A percentile compares a stretch with the other conserved stretches of the same genome.
Conservation (phyloP, 2,329 filamentous ascomycete genomes). For the Pyrenochaeta sp. region DNA sequence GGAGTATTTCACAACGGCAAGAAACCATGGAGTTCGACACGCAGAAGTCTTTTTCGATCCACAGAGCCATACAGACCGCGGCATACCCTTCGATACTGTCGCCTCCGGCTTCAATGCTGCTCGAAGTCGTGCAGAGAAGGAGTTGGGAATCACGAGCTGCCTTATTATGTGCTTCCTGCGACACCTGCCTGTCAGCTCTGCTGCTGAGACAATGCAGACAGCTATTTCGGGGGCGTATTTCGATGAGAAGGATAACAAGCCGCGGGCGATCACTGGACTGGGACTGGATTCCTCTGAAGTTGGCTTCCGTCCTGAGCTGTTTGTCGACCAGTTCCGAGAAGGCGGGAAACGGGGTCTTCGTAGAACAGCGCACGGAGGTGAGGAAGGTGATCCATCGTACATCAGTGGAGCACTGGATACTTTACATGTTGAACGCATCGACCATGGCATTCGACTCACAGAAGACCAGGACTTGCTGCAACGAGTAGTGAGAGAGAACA, state of each 20-base stretch:
- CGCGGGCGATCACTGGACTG: constrained; percentile 67
- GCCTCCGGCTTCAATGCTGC: constrained; percentile 70
- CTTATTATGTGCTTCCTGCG: constrained; percentile 78
- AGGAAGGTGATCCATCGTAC: constrained; percentile 75
- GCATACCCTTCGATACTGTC: constrained; percentile 70
- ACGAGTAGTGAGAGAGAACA: constrained; percentile 64
- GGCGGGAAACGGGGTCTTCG: constrained; percentile 63
- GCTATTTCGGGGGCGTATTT: constrained; percentile 55
- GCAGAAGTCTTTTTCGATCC: constrained; percentile 85
- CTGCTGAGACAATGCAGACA: constrained; percentile 51
- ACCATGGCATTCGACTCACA: constrained; percentile 74
- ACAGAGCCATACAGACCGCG: constrained; percentile 73
- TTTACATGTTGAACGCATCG: constrained; percentile 72
- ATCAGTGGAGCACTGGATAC: constrained; percentile 70
- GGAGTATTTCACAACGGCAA: constrained; percentile 73
- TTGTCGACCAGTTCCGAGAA: constrained; percentile 67
- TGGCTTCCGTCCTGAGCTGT: constrained; percentile 60
- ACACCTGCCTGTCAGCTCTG: constrained; percentile 69
- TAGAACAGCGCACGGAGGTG: constrained; percentile 78
- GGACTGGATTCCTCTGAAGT: constrained; percentile 71
- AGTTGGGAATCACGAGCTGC: constrained; percentile 71
- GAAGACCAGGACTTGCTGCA: constrained; percentile 67
- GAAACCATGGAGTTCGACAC: constrained; percentile 72
- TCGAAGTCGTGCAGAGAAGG: constrained; percentile 65
- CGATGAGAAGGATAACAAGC: constrained; percentile 54